Evolutionary conservation across 805 yeast species (phyloP).

Genomic region (Isabelozyma gotoi): DNA sequence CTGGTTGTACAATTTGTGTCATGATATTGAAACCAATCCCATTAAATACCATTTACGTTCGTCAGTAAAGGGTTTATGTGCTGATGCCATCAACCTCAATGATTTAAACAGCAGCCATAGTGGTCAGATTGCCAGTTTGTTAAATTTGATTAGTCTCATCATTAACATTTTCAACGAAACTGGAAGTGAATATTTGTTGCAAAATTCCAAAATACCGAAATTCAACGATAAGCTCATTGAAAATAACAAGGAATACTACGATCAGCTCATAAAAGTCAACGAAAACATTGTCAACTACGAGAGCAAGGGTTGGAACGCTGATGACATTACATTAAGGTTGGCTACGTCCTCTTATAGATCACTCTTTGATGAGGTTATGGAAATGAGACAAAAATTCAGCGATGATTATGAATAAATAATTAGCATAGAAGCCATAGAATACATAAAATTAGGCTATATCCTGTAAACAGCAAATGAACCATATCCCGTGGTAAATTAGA

Average conservation of each 20-base stretch:
- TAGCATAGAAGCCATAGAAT: no score
- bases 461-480: no score
- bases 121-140: conserved; percentile 16
- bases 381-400: conserved; percentile 19
- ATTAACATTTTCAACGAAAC: conserved; percentile 27
- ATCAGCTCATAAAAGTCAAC: conserved; percentile 16
- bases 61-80: conserved; percentile 28
- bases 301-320: conserved; percentile 37
- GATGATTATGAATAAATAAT: conserved; percentile 21
- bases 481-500: no score
- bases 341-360: conserved; percentile 12
- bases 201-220: conserved; percentile 39
- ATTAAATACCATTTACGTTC: conserved; percentile 48
- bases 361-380: conserved; percentile 24
- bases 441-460: no score
- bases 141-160: conserved; percentile 28
- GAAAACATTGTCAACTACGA: conserved; percentile 30
- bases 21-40: conserved; percentile 47
- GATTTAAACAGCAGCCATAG: conserved; percentile 27
- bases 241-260: conserved; percentile 18
- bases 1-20: conserved; percentile 41
- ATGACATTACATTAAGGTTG: conserved; percentile 38
- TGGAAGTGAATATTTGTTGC: conserved; percentile 32
- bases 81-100: conserved; percentile 31
- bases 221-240: conserved; percentile 22